Evolutionary conservation across 257 asterid species (phyloP).

Genomic region (Forsythia suspensa): DNA sequence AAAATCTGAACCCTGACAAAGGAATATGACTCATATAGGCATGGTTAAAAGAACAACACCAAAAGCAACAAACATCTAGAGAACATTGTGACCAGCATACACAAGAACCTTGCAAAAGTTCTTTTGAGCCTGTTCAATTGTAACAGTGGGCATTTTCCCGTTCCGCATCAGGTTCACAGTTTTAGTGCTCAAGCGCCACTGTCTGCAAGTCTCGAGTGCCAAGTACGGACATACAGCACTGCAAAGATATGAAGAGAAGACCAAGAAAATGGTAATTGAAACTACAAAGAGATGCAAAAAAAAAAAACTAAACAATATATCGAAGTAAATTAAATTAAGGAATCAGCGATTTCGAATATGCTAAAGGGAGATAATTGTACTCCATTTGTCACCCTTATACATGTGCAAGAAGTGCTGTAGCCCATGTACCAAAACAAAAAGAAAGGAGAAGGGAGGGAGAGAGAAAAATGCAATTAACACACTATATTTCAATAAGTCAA

Average conservation of each 20-base stretch:
- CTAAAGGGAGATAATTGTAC: not conserved
- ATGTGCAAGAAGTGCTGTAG: not conserved
- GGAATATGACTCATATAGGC: not conserved
- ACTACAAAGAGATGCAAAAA: not conserved
- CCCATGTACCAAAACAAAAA: not conserved
- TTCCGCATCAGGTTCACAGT: slow-evolving; percentile 98
- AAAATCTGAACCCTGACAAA: not conserved
- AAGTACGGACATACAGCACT: slow-evolving; percentile 98
- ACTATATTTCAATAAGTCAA: slow-evolving; percentile 1
- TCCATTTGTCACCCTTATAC: not conserved
- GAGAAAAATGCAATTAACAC: not conserved
- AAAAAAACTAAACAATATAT: not conserved
- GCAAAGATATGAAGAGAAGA: slow-evolving; percentile 19
- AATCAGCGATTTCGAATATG: not conserved
- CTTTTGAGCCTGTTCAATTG: slow-evolving; percentile 98
- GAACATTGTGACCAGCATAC: not conserved
- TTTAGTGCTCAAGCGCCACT: slow-evolving; percentile 97
- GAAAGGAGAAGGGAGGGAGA: not conserved
- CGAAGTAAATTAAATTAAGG: not conserved
- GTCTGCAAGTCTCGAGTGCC: slow-evolving; percentile 97
- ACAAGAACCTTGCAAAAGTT: slow-evolving; percentile 83
- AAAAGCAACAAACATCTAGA: not conserved
- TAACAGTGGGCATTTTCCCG: slow-evolving; percentile 98
- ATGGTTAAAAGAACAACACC: not conserved
- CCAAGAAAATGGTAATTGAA: slow-evolving; percentile 2